Evolutionary conservation across 192 early-diverging fungal species (phyloP), one percentile per base, ranked within the genome.

Genomic region (Umbelopsis ramanniana): DNA sequence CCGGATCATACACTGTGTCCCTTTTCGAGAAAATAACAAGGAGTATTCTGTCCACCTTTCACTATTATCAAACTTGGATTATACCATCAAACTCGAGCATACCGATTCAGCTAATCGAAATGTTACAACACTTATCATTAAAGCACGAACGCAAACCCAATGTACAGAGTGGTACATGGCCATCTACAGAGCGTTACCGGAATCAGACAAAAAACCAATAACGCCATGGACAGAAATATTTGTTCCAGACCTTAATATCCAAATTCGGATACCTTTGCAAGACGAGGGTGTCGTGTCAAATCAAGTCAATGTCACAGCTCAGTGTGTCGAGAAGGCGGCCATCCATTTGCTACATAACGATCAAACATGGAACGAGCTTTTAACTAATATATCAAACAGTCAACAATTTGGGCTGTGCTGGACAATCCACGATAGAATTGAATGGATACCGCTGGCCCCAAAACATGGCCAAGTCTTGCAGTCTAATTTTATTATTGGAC

Each of bases 81-180:
- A 74, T 45, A 71, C 77, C 2, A 72, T 79, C 29, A 74, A 66
- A 14, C n/a, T 79, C 10, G 50, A 48, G 37, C 46, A 74, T 33
- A 23, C 40, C 3, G 26, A 68, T 0, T 22, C 21, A 8, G 17
- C 26, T 10, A 33, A 17, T 12, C 10, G 70, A 1, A 37, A 50
- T 4, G 24, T 66, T 14, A 66, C 52, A 15, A 72, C 68, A 6
- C 1, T 69, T n/a, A 57, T 66, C 0, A 71, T 79, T 37, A 53
- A 68, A 21, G 77, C 77, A 3, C 24, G 70, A 45, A 57, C 68
- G 0, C 46, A 60, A 8, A 19, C 60, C 0, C 43, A 67, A 38
- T 72, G 77, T 37, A 66, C 66, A 12, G 73, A 74, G 45, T 79
- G 77, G 77, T 79, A 79, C 53, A 70, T 74, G 67, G 48, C 72